Base-by-base conservation (phyloP, 768 basidiomycete genomes). In the Lactarius trivialis region DNA sequence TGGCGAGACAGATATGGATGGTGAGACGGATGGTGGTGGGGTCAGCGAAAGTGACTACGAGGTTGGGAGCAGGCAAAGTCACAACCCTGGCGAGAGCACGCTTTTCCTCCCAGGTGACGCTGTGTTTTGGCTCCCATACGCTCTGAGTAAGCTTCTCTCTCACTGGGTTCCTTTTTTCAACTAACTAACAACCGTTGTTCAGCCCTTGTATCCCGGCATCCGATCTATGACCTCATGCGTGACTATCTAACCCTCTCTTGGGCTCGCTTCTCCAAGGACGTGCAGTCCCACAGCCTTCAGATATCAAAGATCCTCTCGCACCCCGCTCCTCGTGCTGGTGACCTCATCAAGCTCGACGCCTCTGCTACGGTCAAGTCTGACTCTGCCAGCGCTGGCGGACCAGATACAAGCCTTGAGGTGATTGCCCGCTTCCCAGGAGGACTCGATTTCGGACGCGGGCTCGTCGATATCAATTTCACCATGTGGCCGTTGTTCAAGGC, bases 401-500 rank as follows among this genome's bases (percentile, higher is more conserved):
- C 78, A 19, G 80, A 81, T 65, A 79, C 79, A 3, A 78, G 74
- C 61, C 77, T 94, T 37, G 91, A 94, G 71, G 90, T 94, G 60
- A 86, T 93, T 41, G 89, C 91, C 26, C 85, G 91, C 54, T 93
- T 94, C 77, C 91, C 91, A 30, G 93, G 93, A n/a, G 91, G 91
- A 21, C 81, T 96, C 50, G 93, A 96, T 73, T 94, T 96, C 69
- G 92, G 93, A 30, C 82, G 86, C 48, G 93, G 93, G 0, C 78
- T 96, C 53, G 90, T 95, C 36, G 92, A 95, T 67, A 91, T 93
- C 70, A 95, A 96, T 74, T 94, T 95, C 71, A 93, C 93, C 41
- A 91, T 97, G 84, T 98, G 93, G 93, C 95, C 95, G 1, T 71
- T 98, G 55, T 97, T 98, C 80, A 89, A 93, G 72, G 89, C 88